Conservation (phyloP, 148 eudicot species). For the Vaccinium corymbosum region DNA sequence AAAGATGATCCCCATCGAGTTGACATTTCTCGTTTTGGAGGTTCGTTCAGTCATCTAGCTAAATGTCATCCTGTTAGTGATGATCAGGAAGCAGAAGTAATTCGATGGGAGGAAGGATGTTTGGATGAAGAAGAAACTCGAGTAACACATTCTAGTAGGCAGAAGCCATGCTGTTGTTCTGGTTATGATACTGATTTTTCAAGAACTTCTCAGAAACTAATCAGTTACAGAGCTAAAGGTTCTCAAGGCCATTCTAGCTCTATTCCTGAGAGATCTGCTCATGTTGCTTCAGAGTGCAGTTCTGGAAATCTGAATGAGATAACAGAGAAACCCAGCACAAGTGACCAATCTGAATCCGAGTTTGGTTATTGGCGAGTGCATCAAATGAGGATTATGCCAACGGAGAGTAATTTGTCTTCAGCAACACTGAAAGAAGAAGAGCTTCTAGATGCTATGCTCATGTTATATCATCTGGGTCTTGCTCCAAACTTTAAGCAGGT, state of each 20-base stretch:
- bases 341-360: slow-evolving; percentile 74
- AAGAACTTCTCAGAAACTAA: slow-evolving; percentile 49
- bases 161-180: slow-evolving; percentile 90
- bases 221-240: slow-evolving; percentile 54
- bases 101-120: slow-evolving; percentile 97
- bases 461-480: slow-evolving; percentile 82
- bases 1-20: slow-evolving; percentile 73
- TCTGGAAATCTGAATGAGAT: slow-evolving; percentile 76
- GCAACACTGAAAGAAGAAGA: slow-evolving; percentile 84
- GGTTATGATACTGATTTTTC: slow-evolving; percentile 61
- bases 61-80: slow-evolving; percentile 45
- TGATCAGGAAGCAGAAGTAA: slow-evolving; percentile 55
- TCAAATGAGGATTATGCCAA: slow-evolving; percentile 49
- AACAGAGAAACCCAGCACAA: slow-evolving; percentile 82
- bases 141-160: slow-evolving; percentile 64
- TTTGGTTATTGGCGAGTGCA: slow-evolving; percentile 68
- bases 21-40: slow-evolving; percentile 84
- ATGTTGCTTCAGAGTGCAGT: slow-evolving; percentile 79
- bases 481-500: slow-evolving; percentile 96
- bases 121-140: slow-evolving; percentile 68
- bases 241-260: slow-evolving; percentile 68
- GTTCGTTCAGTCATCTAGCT: slow-evolving; percentile 60
- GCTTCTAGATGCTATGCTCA: slow-evolving; percentile 83
- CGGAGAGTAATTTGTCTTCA: slow-evolving; percentile 54
- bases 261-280: slow-evolving; percentile 72